A percentile compares a stretch with the other conserved stretches of the same genome.
phyloP scores from a whole-genome alignment of 768 basidiomycete genomes.

The Boletus patriciae region DNA sequence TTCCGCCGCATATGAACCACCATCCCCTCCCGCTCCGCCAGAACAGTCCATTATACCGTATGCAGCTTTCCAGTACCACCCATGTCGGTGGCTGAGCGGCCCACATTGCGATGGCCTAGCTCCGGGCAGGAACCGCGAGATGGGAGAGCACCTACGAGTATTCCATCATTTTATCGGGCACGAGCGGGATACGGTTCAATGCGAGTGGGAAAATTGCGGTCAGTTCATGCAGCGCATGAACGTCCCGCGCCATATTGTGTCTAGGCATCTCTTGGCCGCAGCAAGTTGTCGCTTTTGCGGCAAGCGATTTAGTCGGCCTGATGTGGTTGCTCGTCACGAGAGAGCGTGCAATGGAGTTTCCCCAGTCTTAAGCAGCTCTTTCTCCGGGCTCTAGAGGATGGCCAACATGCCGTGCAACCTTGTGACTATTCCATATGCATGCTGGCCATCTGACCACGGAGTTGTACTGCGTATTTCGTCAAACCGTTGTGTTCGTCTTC shows the following conservation, averaged over 20 bases:
- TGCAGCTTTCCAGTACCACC: conserved; percentile 9
- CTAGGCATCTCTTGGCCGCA: conserved; percentile 26
- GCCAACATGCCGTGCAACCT: background rate
- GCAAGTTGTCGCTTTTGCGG: conserved; percentile 25
- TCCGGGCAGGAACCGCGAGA: conserved; percentile 32
- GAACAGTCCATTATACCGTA: background rate
- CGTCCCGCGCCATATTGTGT: conserved; percentile 30
- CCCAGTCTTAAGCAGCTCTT: background rate
- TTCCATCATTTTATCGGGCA: conserved; percentile 27
- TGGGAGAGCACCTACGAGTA: conserved; percentile 27
- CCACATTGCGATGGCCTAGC: conserved; percentile 23
- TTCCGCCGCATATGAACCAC: conserved; percentile 11
- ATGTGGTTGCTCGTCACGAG: conserved; percentile 30
- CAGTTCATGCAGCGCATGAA: conserved; percentile 32
- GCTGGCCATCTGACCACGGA: background rate
- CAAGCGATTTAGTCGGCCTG: conserved; percentile 27
- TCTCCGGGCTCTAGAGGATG: background rate
- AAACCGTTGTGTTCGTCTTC: conserved; percentile 1
- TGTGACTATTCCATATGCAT: background rate
- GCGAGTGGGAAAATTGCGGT: conserved; percentile 26
- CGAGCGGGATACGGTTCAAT: conserved; percentile 25
- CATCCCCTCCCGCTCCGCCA: conserved; percentile 14
- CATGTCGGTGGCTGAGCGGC: conserved; percentile 26
- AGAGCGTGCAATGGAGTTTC: conserved; percentile 15
- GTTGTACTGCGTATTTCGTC: conserved; percentile 1